Evolutionary conservation across 768 basidiomycete genomes (phyloP).

Genomic region (Lyophyllum atratum): DNA sequence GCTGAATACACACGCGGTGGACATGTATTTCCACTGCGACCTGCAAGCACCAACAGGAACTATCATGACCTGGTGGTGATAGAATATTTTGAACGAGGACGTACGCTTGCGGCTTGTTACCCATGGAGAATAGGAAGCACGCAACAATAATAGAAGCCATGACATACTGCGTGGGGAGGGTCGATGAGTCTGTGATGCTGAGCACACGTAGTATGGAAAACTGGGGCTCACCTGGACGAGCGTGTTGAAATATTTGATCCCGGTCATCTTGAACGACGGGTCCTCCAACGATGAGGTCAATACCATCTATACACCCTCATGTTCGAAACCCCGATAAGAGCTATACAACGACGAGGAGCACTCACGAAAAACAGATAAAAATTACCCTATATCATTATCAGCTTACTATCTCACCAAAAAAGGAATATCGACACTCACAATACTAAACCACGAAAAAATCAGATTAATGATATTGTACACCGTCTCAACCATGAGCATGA

Average conservation of each 20-base stretch:
- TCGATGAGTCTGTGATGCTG: neutral
- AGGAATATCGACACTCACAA: slow-evolving; percentile 49
- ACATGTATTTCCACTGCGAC: slow-evolving; percentile 84
- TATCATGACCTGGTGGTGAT: neutral
- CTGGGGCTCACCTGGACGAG: slow-evolving; percentile 59
- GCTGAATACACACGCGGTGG: slow-evolving; percentile 72
- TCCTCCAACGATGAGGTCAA: slow-evolving; percentile 88
- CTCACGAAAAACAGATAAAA: slow-evolving; percentile 93
- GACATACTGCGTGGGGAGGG: slow-evolving; percentile 55
- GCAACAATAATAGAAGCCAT: slow-evolving; percentile 87
- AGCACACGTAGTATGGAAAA: neutral
- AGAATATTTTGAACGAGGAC: slow-evolving; percentile 9
- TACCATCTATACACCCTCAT: slow-evolving; percentile 56
- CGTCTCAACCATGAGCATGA: slow-evolving; percentile 75
- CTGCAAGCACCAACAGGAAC: slow-evolving; percentile 33
- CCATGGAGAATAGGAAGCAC: slow-evolving; percentile 94
- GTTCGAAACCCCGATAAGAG: neutral
- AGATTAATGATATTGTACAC: slow-evolving; percentile 87
- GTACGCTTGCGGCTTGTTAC: slow-evolving; percentile 87
- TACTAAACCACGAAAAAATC: slow-evolving; percentile 91
- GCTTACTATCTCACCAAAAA: neutral
- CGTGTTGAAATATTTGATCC: slow-evolving; percentile 75
- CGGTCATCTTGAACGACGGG: slow-evolving; percentile 58
- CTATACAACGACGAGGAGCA: slow-evolving; percentile 2
- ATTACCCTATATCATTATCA: slow-evolving; percentile 65